Evolutionary conservation across 495 filamentous ascomycete species (phyloP), one percentile per base, ranked within the genome.

Genomic region (Penicillium ochrochloron): DNA sequence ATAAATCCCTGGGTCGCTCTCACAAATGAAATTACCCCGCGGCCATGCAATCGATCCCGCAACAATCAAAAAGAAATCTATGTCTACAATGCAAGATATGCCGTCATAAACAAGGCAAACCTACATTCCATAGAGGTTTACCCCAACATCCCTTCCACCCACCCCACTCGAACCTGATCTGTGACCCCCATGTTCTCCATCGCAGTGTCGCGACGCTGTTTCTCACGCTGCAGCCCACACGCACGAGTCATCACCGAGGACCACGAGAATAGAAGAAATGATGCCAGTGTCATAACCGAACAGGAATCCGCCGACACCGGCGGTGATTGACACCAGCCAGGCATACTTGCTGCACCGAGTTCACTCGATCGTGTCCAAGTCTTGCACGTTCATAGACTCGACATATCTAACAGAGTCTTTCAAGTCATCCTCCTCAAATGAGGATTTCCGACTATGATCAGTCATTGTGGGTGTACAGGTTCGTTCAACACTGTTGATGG

Each of bases 151-250:
- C 42, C 41, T n/a, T n/a, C 6, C 17, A 7, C 5, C 15, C 17
- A 17, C 41, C 41, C 41, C 42, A 46, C 42, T n/a, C 39, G 25
- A 59, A 19, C 25, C 25, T 15, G 25, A 0, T 17, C 10, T n/a
- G 9, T 4, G 29, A 33, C 27, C 27, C 39, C 57, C 41, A 59
- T 29, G 27, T 33, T 59, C 17, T 50, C 25, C 19, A 15, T 29
- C 34, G 41, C 42, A 27, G 46, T 23, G 29, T 35, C 23, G 25
- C 29, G 15, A 19, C 42, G 10, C 8, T 23, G 19, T 29, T 66
- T 62, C 21, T 54, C 64, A 67, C 75, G 75, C 21, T 48, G 19
- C 7, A n/a, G 11, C 19, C 6, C 44, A 12, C 23, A 7, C 44
- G 9, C 11, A 3, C 19, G 85, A 69, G 27, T 23, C 48, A 6